Percentiles rank a stretch among this genome's conserved stretches.
These are phyloP conservation scores for Podospora pseudopauciseta DNA, from an alignment of 495 filamentous ascomycete genomes.

Conservation along the genomic window DNA sequence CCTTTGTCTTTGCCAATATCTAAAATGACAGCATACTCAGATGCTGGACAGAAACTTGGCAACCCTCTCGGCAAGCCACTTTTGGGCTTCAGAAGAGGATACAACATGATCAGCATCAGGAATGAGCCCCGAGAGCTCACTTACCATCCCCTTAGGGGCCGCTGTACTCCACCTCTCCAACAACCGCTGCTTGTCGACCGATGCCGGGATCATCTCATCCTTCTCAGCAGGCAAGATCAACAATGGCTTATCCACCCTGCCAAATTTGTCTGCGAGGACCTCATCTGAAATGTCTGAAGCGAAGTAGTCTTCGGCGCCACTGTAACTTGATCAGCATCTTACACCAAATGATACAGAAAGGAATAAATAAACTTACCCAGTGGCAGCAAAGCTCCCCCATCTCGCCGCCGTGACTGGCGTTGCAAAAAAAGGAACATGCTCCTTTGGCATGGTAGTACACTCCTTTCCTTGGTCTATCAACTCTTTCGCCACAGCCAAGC, in stretches of 20 bases:
- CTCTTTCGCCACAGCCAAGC: conserved; percentile 49
- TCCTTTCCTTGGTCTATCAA: conserved; percentile 46
- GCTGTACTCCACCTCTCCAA: conserved; percentile 54
- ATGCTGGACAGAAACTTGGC: conserved; percentile 23
- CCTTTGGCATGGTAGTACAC: conserved; percentile 52
- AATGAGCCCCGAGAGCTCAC: conserved; percentile 31
- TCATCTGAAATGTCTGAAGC: conserved; percentile 62
- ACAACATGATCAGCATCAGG: conserved; percentile 35
- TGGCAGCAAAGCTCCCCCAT: conserved; percentile 62
- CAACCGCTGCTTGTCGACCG: conserved; percentile 60
- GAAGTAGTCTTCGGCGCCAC: conserved; percentile 77
- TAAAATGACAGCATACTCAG: background rate
- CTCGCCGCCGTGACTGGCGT: conserved; percentile 61
- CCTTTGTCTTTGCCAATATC: background rate
- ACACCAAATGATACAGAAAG: background rate
- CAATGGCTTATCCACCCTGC: conserved; percentile 52
- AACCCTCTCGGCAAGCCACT: conserved; percentile 29
- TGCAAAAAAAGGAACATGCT: conserved; percentile 45
- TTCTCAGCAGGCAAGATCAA: conserved; percentile 59
- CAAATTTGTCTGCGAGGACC: conserved; percentile 49
- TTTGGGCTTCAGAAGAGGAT: conserved; percentile 26
- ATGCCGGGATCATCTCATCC: conserved; percentile 63
- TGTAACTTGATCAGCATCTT: conserved; percentile 15
- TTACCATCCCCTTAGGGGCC: conserved; percentile 19
- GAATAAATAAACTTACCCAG: conserved; percentile 29